phyloP scores from a whole-genome alignment of 1,284 basidiomycete genomes.

The Pseudozyma pruni region DNA sequence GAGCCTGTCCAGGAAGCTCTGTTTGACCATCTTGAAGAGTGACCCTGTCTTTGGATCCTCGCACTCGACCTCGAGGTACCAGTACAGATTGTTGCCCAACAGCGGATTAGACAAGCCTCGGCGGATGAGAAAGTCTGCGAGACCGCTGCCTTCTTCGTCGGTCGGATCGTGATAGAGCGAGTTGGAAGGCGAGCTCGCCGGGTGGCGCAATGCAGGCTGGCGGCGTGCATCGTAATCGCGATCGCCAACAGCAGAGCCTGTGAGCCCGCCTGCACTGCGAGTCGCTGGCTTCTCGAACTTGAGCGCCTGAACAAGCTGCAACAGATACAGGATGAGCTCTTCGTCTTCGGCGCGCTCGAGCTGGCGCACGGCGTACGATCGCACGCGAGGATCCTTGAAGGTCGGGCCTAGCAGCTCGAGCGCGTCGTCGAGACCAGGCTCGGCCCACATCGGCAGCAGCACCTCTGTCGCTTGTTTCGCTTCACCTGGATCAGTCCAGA shows the following conservation, averaged over 20 bases:
- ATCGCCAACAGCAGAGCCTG: slow-evolving; percentile 22
- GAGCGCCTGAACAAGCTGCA: slow-evolving; percentile 96
- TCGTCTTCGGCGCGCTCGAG: slow-evolving; percentile 92
- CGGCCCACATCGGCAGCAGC: slow-evolving; percentile 93
- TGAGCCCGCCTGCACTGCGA: slow-evolving; percentile 12
- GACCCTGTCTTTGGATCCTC: slow-evolving; percentile 78
- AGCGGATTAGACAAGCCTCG: slow-evolving; percentile 84
- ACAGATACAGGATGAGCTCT: slow-evolving; percentile 90
- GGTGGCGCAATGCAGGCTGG: slow-evolving; percentile 10
- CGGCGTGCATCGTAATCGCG: slow-evolving; percentile 15
- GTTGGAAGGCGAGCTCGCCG: slow-evolving; percentile 18
- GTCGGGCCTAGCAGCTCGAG: slow-evolving; percentile 88
- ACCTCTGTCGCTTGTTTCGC: slow-evolving; percentile 98
- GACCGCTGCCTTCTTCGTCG: slow-evolving; percentile 27
- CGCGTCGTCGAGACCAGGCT: slow-evolving; percentile 95
- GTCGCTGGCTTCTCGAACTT: slow-evolving; percentile 71
- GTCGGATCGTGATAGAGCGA: slow-evolving; percentile 13
- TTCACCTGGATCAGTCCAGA: slow-evolving; percentile 94
- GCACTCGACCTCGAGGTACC: slow-evolving; percentile 97
- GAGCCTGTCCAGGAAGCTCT: slow-evolving; percentile 80
- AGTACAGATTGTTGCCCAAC: slow-evolving; percentile 90
- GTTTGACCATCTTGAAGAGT: slow-evolving; percentile 90
- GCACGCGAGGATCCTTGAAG: slow-evolving; percentile 88
- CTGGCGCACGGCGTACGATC: slow-evolving; percentile 92
- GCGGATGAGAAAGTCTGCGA: slow-evolving; percentile 78